phyloP scores from a whole-genome alignment of 2,329 filamentous ascomycete species.

The Colletotrichum sidae region DNA sequence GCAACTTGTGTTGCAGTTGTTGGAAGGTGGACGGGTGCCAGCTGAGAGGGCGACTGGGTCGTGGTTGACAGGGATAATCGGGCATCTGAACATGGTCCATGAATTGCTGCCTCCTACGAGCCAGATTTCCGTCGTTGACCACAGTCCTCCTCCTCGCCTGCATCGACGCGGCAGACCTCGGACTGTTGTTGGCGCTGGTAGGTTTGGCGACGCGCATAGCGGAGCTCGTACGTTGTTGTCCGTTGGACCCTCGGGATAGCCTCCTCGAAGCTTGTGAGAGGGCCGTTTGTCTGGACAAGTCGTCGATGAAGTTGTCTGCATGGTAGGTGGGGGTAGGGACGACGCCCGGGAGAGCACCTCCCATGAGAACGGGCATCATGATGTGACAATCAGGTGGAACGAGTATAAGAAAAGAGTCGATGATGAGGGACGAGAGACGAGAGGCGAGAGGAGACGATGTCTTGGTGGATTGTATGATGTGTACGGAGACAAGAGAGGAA shows the following conservation, averaged over 20 bases:
- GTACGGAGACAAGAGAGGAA: neutral
- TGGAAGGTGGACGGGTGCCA: slow-evolving; percentile 76
- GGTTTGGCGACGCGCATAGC: slow-evolving; percentile 74
- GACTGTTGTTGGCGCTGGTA: slow-evolving; percentile 76
- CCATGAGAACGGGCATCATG: slow-evolving; percentile 51
- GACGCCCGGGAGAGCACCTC: slow-evolving; percentile 46
- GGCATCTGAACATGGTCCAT: slow-evolving; percentile 57
- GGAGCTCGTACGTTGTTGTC: slow-evolving; percentile 61
- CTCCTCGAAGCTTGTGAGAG: slow-evolving; percentile 59
- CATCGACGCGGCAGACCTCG: slow-evolving; percentile 62
- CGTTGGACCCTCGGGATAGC: slow-evolving; percentile 61
- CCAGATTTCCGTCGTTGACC: slow-evolving; percentile 61
- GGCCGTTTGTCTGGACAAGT: slow-evolving; percentile 63
- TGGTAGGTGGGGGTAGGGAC: slow-evolving; percentile 47
- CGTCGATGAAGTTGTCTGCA: slow-evolving; percentile 60
- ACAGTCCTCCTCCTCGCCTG: slow-evolving; percentile 67
- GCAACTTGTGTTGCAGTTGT: slow-evolving; percentile 49
- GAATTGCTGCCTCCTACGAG: slow-evolving; percentile 59
- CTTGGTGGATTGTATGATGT: neutral
- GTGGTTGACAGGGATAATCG: slow-evolving; percentile 47
- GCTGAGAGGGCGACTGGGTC: slow-evolving; percentile 72
- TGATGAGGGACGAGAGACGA: neutral
- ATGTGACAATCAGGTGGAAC: slow-evolving; percentile 21
- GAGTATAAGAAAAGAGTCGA: neutral
- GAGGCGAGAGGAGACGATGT: neutral